Evolutionary conservation across 805 yeast species (phyloP), one percentile per base, ranked within the genome.

Genomic region (Cyberlindnera xylosilytica): DNA sequence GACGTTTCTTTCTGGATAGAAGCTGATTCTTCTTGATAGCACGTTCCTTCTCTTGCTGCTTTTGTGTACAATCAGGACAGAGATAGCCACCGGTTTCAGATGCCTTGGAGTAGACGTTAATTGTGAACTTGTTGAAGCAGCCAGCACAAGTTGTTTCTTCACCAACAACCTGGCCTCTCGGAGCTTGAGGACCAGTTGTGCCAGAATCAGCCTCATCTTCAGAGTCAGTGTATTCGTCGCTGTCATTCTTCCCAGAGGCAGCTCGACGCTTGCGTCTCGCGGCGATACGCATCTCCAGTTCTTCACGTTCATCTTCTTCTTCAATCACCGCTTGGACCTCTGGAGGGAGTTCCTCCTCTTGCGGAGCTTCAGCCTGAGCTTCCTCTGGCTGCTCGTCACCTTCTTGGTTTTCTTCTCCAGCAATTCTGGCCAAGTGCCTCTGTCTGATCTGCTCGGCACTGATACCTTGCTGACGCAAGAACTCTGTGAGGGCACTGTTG

Each of bases 401-500:
- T 7, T 8, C 57, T 50, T 16, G 61, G 54, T n/a, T 60, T 56
- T 46, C 73, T 61, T 58, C 50, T 33, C 35, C 32, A 37, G 19
- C 32, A 12, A 60, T 60, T 24, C 63, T 62, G 39, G 61, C 64
- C 46, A 60, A 46, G 61, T 68, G 72, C 44, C 72, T 58, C 38
- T 66, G 66, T 56, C 89, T 72, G 58, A 88, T 88, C 32, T 78
- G 80, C 44, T 81, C 88, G 1, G 96, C 88, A 56, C 70, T 84
- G 64, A 90, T 90, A 27, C 97, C 97, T 62, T 89, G 95, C 43
- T 84, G 87, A 38, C 89, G 71, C 46, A 90, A 71, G 56, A 90
- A 90, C 62, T 86, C 93, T 0, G 97, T 90, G 51, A 90, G 69
- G 0, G 97, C 97, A 52, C 95, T 83, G 66, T 87, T 87, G 34